phyloP scores from a whole-genome alignment of 441 rosid species.

The Brassica balearica region DNA sequence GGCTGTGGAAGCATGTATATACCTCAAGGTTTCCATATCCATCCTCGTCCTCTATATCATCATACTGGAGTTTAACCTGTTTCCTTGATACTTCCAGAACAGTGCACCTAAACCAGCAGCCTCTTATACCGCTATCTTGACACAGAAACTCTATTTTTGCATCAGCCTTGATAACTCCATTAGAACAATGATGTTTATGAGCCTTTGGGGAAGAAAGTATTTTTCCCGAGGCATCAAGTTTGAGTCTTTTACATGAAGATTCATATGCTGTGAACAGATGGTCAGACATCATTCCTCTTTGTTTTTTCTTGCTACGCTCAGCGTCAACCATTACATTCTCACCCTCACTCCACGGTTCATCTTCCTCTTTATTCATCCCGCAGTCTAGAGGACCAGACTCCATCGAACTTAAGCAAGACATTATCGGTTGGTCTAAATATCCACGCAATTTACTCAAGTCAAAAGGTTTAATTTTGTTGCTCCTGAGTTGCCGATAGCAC shows the following conservation, averaged over 20 bases:
- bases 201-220: conserved; percentile 59
- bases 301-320: conserved; percentile 65
- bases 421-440: conserved; percentile 78
- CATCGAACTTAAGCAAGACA: conserved; percentile 66
- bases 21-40: conserved; percentile 91
- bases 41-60: conserved; percentile 86
- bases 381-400: conserved; percentile 50
- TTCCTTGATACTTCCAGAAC: conserved; percentile 68
- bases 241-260: conserved; percentile 54
- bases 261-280: conserved; percentile 48
- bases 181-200: conserved; percentile 51
- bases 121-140: conserved; percentile 98
- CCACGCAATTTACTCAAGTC: conserved; percentile 88
- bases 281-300: conserved; percentile 47
- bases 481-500: conserved; percentile 88
- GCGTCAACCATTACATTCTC: conserved; percentile 61
- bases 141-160: conserved; percentile 84
- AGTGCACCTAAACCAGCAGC: conserved; percentile 98
- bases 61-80: conserved; percentile 79
- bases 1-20: conserved; percentile 36
- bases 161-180: conserved; percentile 54
- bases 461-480: conserved; percentile 80
- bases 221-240: conserved; percentile 56
- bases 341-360: conserved; percentile 59
- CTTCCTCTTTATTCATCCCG: conserved; percentile 59